Evolutionary conservation across 108 stramenopile genomes (phyloP).

Genomic region (Cyclostephanos invisitatus): DNA sequence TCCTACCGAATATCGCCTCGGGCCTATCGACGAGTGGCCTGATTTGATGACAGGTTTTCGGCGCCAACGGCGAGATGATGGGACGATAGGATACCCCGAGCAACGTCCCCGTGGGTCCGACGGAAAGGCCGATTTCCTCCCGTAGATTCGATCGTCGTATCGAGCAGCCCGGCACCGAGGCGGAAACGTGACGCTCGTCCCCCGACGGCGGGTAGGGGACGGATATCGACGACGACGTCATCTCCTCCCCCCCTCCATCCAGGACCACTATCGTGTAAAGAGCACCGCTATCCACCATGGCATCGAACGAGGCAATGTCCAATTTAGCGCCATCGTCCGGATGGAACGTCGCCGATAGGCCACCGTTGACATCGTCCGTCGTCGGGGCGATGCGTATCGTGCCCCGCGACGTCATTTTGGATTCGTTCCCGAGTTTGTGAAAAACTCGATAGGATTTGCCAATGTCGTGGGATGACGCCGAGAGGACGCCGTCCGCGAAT

Average conservation of each 20-base stretch:
- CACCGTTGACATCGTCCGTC: constrained; percentile 24
- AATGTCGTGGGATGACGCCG: constrained; percentile 20
- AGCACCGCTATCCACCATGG: constrained; percentile 34
- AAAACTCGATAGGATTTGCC: constrained; percentile 43
- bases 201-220: constrained; percentile 1
- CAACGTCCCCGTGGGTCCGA: constrained; percentile 56
- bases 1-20: constrained; percentile 40
- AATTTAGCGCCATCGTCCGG: constrained; percentile 21
- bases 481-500: constrained; percentile 1
- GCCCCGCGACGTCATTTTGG: constrained; percentile 38
- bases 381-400: constrained; percentile 39
- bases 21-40: constrained; percentile 36
- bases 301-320: constrained; percentile 32
- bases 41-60: constrained; percentile 62
- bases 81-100: constrained; percentile 73
- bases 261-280: constrained; percentile 39
- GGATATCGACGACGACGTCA: neutral
- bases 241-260: constrained; percentile 23
- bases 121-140: constrained; percentile 70
- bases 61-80: constrained; percentile 78
- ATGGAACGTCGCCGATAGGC: constrained; percentile 37
- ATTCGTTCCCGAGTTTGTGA: constrained; percentile 32
- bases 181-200: constrained; percentile 24
- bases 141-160: constrained; percentile 45
- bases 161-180: constrained; percentile 49